These are phyloP conservation scores for Stereocaulon alpinum DNA, from an alignment of 495 filamentous ascomycete species.

Conservation along the genomic window DNA sequence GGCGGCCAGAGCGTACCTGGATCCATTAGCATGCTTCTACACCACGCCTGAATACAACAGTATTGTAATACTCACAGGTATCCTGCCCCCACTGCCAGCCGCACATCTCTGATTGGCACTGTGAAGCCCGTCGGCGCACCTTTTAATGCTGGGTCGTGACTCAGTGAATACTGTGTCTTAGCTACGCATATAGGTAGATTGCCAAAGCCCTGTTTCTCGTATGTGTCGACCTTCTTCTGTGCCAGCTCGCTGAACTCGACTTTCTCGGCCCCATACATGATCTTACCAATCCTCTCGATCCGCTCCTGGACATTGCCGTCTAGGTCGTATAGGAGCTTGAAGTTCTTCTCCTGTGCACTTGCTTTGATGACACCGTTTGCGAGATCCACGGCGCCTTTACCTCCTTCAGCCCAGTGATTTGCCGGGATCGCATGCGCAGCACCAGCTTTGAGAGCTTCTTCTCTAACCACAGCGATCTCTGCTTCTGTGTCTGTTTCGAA, in stretches of 20 bases:
- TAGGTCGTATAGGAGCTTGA: conserved; percentile 76
- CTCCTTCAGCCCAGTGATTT: conserved; percentile 96
- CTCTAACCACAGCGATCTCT: conserved; percentile 76
- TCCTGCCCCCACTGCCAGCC: conserved; percentile 87
- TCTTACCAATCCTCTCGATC: conserved; percentile 79
- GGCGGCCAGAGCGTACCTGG: conserved; percentile 81
- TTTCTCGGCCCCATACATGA: conserved; percentile 86
- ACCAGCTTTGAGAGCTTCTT: conserved; percentile 86
- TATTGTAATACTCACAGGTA: conserved; percentile 54
- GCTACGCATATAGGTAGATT: conserved; percentile 93
- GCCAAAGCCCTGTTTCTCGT: conserved; percentile 82
- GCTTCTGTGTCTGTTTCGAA: conserved; percentile 90
- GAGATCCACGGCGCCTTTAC: conserved; percentile 79
- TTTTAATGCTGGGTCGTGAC: conserved; percentile 87
- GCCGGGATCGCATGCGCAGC: conserved; percentile 88
- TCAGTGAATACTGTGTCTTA: conserved; percentile 96
- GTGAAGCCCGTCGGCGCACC: conserved; percentile 95
- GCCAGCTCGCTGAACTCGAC: conserved; percentile 92
- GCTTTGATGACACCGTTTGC: conserved; percentile 79
- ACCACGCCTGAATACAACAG: neutral
- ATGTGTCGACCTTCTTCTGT: conserved; percentile 90
- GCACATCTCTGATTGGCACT: conserved; percentile 87
- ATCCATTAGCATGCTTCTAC: conserved; percentile 10
- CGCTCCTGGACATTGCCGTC: conserved; percentile 77
- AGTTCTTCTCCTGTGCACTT: conserved; percentile 75